Base-by-base conservation (phyloP, 2,329 filamentous ascomycete species). In the Clonostachys rhizophaga region DNA sequence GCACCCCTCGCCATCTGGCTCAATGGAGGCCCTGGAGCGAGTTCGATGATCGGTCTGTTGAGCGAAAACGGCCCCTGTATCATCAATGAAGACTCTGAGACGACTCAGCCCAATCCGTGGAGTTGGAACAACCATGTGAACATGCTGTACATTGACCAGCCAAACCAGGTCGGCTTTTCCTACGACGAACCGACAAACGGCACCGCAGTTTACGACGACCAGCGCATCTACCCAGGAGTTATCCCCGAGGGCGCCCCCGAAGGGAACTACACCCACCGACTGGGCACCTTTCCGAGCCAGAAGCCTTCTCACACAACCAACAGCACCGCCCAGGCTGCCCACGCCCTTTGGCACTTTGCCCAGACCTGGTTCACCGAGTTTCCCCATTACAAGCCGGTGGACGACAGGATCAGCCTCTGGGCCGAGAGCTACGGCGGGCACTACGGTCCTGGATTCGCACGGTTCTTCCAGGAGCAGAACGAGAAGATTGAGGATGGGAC, bases 401-500 rank as follows among this genome's bases (percentile, higher is more conserved):
- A 72, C 49, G 67, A 75, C 44, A 77, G 80, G 12, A 73, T 88
- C 44, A 83, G 83, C 55, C 64, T 89, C 3, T 87, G 85, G 56
- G 75, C 83, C 1, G 83, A 89, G 63, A 84, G 80, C 59, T 85
- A 88, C 61, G 79, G 84, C 33, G 86, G 86, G 6, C 80, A 83
- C 50, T 89, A 87, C 55, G 86, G 82, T 0, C 83, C 84, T 1
- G 74, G 75, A 1, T 84, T 87, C 55, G 76, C 80, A 14, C 65
- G 67, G 3, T 66, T 74, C 49, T 79, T 76, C 66, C 75, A 85
- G 58, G 60, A 78, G 47, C 83, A 89, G 62, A 90, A 89, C 51
- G 61, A 69, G n/a, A 71, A 69, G 50, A 62, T 66, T 40, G 46
- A 48, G 2, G 55, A 60, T 39, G 61, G 62, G 12, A 59, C 53